These are phyloP conservation scores for Leccinellum rugosiceps DNA, from an alignment of 768 basidiomycete species.

Conservation along the genomic window DNA sequence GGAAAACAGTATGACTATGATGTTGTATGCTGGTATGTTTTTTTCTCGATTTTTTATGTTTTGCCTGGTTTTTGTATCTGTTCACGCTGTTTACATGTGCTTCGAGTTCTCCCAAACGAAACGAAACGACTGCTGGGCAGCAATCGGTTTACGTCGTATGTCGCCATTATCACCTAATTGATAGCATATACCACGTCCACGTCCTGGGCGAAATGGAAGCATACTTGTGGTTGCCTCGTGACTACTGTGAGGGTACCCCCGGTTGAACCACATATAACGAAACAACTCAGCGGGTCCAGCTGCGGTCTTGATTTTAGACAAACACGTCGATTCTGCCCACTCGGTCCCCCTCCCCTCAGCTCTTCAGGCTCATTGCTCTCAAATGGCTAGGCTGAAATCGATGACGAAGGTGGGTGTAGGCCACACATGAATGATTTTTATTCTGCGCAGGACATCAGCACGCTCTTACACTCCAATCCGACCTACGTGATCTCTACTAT, in stretches of 20 bases:
- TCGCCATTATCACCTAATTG: neutral
- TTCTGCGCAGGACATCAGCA: neutral
- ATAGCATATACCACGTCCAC: neutral
- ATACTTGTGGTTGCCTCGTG: neutral
- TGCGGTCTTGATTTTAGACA: neutral
- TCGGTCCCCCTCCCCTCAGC: neutral
- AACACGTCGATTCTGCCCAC: neutral
- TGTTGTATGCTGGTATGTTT: constrained; percentile 6
- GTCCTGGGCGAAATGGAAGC: neutral
- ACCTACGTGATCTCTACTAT: neutral
- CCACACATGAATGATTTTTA: neutral
- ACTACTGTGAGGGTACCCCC: constrained; percentile 17
- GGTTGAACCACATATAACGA: constrained; percentile 2
- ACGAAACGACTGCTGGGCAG: neutral
- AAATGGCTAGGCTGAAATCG: neutral
- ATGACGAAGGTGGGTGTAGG: neutral
- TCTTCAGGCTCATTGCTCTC: neutral
- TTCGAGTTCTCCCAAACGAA: neutral
- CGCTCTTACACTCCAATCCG: neutral
- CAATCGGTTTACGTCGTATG: neutral
- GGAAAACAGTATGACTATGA: neutral
- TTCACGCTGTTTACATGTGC: neutral
- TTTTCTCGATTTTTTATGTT: neutral
- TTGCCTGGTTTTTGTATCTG: neutral
- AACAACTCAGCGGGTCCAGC: neutral